Evolutionary conservation across 441 rosid species (phyloP).

Genomic region (Mallotus japonicus): DNA sequence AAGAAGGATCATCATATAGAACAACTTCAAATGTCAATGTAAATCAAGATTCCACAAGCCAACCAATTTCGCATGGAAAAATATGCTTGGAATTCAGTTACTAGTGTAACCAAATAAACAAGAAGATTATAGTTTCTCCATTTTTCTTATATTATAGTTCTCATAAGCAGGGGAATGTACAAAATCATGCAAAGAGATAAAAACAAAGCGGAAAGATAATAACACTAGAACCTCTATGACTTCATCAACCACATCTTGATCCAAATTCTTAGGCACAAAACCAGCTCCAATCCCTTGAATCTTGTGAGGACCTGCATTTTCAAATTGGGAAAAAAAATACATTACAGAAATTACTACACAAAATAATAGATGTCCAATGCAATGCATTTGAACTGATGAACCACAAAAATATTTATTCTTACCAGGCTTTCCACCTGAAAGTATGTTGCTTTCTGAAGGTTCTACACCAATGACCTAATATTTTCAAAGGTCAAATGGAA

Average conservation of each 20-base stretch:
- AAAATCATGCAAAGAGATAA: neutral
- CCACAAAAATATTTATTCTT: slow-evolving; percentile 24
- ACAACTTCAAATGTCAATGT: too few relatives aligned
- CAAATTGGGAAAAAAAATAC: slow-evolving; percentile 6
- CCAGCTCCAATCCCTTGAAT: slow-evolving; percentile 99
- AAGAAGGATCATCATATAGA: neutral
- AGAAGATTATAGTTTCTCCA: neutral
- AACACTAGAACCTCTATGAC: slow-evolving; percentile 58
- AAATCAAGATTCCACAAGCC: neutral
- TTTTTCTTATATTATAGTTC: neutral
- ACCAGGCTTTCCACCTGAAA: slow-evolving; percentile 99
- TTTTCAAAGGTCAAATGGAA: slow-evolving; percentile 24
- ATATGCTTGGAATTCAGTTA: neutral
- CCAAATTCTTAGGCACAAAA: slow-evolving; percentile 83
- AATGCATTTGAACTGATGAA: slow-evolving; percentile 11
- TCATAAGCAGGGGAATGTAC: slow-evolving; percentile 6
- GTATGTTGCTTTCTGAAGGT: slow-evolving; percentile 86
- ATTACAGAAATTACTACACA: slow-evolving; percentile 10
- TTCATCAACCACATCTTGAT: slow-evolving; percentile 76
- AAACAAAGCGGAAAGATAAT: slow-evolving; percentile 19
- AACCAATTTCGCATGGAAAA: neutral
- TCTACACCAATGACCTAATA: slow-evolving; percentile 88
- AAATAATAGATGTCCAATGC: slow-evolving; percentile 15
- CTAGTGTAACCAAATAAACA: neutral
- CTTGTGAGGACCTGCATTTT: slow-evolving; percentile 88